These are phyloP conservation scores for Wickerhamomyces sp. DNA, from an alignment of 1,139 yeast genomes.

Conservation along the genomic window DNA sequence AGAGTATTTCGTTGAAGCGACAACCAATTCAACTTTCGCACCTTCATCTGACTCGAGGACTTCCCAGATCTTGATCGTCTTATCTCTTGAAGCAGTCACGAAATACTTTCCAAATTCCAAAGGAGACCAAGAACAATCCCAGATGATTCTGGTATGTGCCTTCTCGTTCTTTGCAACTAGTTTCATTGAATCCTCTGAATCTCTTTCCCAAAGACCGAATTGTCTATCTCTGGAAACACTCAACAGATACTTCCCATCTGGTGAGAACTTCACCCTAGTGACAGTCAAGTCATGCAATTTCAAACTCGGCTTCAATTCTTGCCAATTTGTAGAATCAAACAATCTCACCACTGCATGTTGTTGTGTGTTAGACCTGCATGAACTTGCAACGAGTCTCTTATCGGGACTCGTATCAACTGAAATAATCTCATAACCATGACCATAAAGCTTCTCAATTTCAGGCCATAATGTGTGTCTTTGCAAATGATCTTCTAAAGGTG, in stretches of 20 bases:
- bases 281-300: slow-evolving; percentile 80
- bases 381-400: slow-evolving; percentile 68
- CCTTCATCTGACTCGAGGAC: slow-evolving; percentile 21
- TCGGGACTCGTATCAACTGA: slow-evolving; percentile 70
- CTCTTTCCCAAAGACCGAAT: slow-evolving; percentile 69
- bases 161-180: slow-evolving; percentile 49
- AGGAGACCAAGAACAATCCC: slow-evolving; percentile 93
- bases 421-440: slow-evolving; percentile 94
- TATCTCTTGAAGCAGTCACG: slow-evolving; percentile 87
- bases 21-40: slow-evolving; percentile 20
- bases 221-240: slow-evolving; percentile 91
- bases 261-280: slow-evolving; percentile 75
- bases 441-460: slow-evolving; percentile 88
- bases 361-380: slow-evolving; percentile 83
- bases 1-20: slow-evolving; percentile 35
- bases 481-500: slow-evolving; percentile 84
- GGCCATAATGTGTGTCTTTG: slow-evolving; percentile 95
- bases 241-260: slow-evolving; percentile 59
- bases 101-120: slow-evolving; percentile 38
- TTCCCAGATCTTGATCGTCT: slow-evolving; percentile 68
- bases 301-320: slow-evolving; percentile 43
- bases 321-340: slow-evolving; percentile 63
- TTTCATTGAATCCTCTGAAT: slow-evolving; percentile 33
- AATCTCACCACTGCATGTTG: slow-evolving; percentile 84
- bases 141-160: slow-evolving; percentile 87